These are phyloP conservation scores for Suillus hirtellus DNA, from an alignment of 768 basidiomycete genomes.

Conservation along the genomic window DNA sequence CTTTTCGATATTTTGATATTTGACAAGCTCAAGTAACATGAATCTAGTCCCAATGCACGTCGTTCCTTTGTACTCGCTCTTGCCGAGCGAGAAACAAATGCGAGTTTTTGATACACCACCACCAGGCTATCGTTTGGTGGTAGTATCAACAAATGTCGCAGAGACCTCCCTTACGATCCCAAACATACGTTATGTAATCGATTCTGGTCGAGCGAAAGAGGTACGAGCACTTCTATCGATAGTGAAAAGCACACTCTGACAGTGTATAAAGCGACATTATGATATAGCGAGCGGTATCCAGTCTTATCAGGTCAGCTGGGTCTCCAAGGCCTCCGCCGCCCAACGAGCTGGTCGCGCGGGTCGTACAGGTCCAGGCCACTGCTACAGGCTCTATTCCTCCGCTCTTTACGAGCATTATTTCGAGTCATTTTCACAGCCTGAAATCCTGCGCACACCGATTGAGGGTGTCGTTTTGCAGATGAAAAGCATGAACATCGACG, in stretches of 20 bases:
- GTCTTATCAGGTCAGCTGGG: slow-evolving; percentile 90
- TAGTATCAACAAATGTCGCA: slow-evolving; percentile 94
- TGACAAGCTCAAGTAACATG: not conserved
- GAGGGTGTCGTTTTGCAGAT: slow-evolving; percentile 97
- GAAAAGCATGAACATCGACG: slow-evolving; percentile 99
- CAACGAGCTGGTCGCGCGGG: slow-evolving; percentile 97
- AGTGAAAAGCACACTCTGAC: slow-evolving; percentile 6
- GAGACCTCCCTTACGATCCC: slow-evolving; percentile 98
- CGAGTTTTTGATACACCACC: slow-evolving; percentile 88
- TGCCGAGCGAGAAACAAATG: slow-evolving; percentile 95
- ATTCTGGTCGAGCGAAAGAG: slow-evolving; percentile 94
- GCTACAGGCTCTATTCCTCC: slow-evolving; percentile 95
- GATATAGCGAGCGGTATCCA: slow-evolving; percentile 72
- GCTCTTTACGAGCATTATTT: slow-evolving; percentile 94
- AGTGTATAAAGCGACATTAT: slow-evolving; percentile 64
- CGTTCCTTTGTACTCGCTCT: slow-evolving; percentile 89
- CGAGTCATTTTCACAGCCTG: slow-evolving; percentile 81
- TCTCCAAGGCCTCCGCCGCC: slow-evolving; percentile 91
- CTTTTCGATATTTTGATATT: slow-evolving; percentile 20
- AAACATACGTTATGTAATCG: slow-evolving; percentile 96
- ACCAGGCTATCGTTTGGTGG: slow-evolving; percentile 77
- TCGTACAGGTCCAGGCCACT: slow-evolving; percentile 97
- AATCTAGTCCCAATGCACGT: slow-evolving; percentile 86
- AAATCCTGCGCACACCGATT: slow-evolving; percentile 94
- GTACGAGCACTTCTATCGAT: slow-evolving; percentile 36